These are phyloP conservation scores for Torulaspora globosa DNA, from an alignment of 1,139 yeast genomes.

Conservation along the genomic window DNA sequence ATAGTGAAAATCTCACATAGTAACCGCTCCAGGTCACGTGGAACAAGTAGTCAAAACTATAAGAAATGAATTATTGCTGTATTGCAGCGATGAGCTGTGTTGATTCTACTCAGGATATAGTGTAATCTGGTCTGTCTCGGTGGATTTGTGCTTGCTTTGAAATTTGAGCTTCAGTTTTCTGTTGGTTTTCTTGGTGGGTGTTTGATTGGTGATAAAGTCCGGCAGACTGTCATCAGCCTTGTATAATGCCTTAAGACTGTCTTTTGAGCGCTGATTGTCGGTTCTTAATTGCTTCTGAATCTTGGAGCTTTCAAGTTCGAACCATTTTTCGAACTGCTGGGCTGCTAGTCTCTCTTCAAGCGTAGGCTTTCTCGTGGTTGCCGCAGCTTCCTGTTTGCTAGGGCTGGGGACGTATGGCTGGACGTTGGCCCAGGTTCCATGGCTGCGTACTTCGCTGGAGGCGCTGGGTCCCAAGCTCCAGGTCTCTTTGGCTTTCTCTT, in stretches of 20 bases:
- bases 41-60: neutral
- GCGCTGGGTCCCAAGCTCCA: slow-evolving; percentile 10
- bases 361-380: slow-evolving; percentile 23
- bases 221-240: slow-evolving; percentile 21
- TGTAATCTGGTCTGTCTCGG: neutral
- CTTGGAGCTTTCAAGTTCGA: slow-evolving; percentile 56
- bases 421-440: slow-evolving; percentile 23
- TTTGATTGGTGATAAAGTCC: slow-evolving; percentile 13
- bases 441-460: slow-evolving; percentile 23
- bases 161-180: slow-evolving; percentile 19
- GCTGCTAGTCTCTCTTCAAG: slow-evolving; percentile 56
- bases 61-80: neutral
- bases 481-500: slow-evolving; percentile 12
- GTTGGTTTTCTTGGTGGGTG: slow-evolving; percentile 20
- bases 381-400: slow-evolving; percentile 4
- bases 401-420: slow-evolving; percentile 20
- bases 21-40: neutral
- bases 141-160: slow-evolving; percentile 8
- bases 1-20: no score
- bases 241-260: slow-evolving; percentile 20
- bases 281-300: slow-evolving; percentile 47
- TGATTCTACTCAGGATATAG: neutral
- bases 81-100: neutral
- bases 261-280: slow-evolving; percentile 13
- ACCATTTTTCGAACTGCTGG: slow-evolving; percentile 44